These are phyloP conservation scores for Ceraceosorus guamensis DNA, from an alignment of 1,284 basidiomycete species.

Conservation along the genomic window DNA sequence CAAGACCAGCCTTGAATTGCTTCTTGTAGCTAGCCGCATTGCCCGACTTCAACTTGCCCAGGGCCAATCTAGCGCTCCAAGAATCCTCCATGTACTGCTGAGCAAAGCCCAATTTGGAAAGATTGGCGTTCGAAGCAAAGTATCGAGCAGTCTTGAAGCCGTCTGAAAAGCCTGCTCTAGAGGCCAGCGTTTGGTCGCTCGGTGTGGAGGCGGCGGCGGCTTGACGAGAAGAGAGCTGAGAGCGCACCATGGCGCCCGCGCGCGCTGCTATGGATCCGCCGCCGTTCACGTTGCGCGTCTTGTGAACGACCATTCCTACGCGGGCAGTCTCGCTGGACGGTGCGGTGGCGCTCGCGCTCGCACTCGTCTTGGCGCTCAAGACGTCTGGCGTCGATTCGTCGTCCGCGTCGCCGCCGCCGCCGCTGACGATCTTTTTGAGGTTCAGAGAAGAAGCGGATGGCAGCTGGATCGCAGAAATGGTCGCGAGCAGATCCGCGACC, in stretches of 20 bases:
- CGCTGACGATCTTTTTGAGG: slow-evolving; percentile 1
- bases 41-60: not conserved
- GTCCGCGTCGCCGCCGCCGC: slow-evolving; percentile 2
- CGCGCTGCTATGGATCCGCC: slow-evolving; percentile 5
- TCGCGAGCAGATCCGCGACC: not conserved
- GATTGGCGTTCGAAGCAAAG: slow-evolving; percentile 55
- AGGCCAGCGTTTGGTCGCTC: not conserved
- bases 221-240: not conserved
- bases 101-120: slow-evolving; percentile 61
- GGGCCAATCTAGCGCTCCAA: slow-evolving; percentile 14
- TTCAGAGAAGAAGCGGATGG: slow-evolving; percentile 4
- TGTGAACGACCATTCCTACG: not conserved
- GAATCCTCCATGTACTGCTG: slow-evolving; percentile 60
- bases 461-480: slow-evolving; percentile 8
- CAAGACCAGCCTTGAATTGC: slow-evolving; percentile 8
- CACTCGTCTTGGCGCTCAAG: not conserved
- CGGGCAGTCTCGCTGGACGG: not conserved
- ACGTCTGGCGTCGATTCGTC: not conserved
- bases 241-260: slow-evolving; percentile 4
- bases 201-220: not conserved
- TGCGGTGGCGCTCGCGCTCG: not conserved
- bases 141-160: slow-evolving; percentile 60
- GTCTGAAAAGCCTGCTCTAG: slow-evolving; percentile 56
- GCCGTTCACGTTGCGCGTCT: not conserved
- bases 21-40: slow-evolving; percentile 2